phyloP scores from a whole-genome alignment of 2,329 filamentous ascomycete genomes.

The Colletotrichum phormii region DNA sequence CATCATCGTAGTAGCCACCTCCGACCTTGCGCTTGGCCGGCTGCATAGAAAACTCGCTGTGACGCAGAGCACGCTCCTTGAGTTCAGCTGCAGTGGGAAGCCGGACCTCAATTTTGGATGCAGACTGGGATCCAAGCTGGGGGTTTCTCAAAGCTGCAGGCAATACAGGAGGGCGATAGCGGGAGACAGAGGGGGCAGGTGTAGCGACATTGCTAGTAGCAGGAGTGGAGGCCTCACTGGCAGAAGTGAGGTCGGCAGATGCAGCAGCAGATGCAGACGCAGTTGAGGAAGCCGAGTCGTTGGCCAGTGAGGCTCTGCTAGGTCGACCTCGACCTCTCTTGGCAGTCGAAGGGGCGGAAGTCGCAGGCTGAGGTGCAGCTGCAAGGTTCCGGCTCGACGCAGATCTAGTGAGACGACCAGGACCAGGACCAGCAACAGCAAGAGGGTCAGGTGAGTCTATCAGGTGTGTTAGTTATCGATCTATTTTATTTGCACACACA shows the following conservation, averaged over 20 bases:
- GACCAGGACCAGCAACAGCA: not conserved
- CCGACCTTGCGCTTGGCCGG: conserved; percentile 56
- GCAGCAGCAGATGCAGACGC: conserved; percentile 51
- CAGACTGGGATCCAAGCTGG: conserved; percentile 39
- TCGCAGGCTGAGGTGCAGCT: not conserved
- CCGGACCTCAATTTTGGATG: conserved; percentile 49
- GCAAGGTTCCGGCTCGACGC: conserved; percentile 32
- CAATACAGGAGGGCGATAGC: not conserved
- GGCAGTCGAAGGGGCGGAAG: conserved; percentile 19
- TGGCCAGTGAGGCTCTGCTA: conserved; percentile 40
- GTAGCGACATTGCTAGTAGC: conserved; percentile 56
- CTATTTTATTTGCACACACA: not conserved
- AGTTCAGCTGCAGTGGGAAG: conserved; percentile 46
- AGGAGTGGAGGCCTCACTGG: conserved; percentile 55
- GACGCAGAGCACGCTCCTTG: conserved; percentile 58
- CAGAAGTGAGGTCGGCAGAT: conserved; percentile 46
- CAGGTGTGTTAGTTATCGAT: not conserved
- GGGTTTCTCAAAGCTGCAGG: conserved; percentile 37
- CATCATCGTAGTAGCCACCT: conserved; percentile 56
- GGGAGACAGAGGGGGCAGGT: conserved; percentile 45
- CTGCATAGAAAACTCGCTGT: conserved; percentile 62
- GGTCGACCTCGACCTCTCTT: conserved; percentile 46
- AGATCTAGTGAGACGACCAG: conserved; percentile 34
- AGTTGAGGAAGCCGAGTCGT: conserved; percentile 48
- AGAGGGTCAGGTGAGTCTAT: conserved; percentile 15